Conservation (phyloP, 495 filamentous ascomycete species). For the Emericellopsis terricola region DNA sequence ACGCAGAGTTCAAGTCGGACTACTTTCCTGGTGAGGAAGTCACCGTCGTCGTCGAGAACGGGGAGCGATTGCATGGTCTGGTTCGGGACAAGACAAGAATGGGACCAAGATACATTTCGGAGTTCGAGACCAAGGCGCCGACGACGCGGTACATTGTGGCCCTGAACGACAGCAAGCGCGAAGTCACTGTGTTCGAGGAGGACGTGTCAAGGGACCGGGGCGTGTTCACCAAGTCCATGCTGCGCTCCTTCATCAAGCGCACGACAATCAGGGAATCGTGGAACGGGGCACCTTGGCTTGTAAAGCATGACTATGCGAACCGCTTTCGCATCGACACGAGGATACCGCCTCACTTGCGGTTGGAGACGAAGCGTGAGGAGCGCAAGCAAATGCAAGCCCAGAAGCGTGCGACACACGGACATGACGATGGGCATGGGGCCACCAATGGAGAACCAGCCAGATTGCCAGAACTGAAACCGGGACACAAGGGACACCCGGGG, state of each 20-base stretch:
- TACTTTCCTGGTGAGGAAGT: conserved; percentile 89
- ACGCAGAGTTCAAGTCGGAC: conserved; percentile 75
- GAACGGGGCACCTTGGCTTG: conserved; percentile 89
- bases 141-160: conserved; percentile 72
- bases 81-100: conserved; percentile 82
- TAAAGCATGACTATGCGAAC: conserved; percentile 71
- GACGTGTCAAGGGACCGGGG: conserved; percentile 79
- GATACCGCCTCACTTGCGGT: conserved; percentile 66
- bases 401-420: conserved; percentile 42
- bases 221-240: conserved; percentile 85
- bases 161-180: conserved; percentile 48
- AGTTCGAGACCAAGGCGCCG: conserved; percentile 44
- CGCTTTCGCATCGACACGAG: conserved; percentile 70
- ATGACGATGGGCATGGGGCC: conserved; percentile 14
- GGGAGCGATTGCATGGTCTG: conserved; percentile 53
- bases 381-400: conserved; percentile 49
- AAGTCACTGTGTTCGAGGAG: conserved; percentile 61
- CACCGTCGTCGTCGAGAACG: conserved; percentile 45
- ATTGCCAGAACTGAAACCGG: conserved; percentile 65
- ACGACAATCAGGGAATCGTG: conserved; percentile 80
- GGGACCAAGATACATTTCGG: conserved; percentile 32
- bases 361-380: conserved; percentile 60
- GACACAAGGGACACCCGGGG: conserved; percentile 57
- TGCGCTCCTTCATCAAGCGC: conserved; percentile 89
- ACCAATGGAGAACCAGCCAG: conserved; percentile 16